A percentile compares a stretch with the other conserved stretches of the same genome.
Evolutionary conservation across 2,329 filamentous ascomycete genomes (phyloP).

Genomic region (Teratosphaeriaceae sp.): DNA sequence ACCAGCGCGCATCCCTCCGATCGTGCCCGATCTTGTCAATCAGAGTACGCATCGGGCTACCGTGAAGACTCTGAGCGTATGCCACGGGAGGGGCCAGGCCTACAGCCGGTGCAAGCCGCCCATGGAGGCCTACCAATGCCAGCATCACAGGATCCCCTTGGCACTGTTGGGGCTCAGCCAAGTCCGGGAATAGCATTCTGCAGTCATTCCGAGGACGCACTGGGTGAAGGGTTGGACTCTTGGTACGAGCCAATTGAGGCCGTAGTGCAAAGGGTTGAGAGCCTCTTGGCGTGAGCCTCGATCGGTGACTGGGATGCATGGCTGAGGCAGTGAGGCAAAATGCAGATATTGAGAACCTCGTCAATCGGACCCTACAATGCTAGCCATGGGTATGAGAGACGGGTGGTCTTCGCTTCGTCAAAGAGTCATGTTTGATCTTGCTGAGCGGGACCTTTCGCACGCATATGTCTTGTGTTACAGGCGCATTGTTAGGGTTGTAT

Average conservation of each 20-base stretch:
- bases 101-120: neutral
- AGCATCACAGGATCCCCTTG: neutral
- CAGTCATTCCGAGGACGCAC: neutral
- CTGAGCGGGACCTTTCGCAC: slow-evolving; percentile 56
- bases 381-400: neutral
- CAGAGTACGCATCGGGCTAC: neutral
- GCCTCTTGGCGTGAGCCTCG: neutral
- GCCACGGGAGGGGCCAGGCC: neutral
- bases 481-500: slow-evolving; percentile 58
- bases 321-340: neutral
- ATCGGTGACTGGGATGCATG: neutral
- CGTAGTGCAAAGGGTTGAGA: neutral
- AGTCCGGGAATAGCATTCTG: neutral
- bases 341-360: neutral
- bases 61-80: neutral
- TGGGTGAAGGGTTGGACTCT: neutral
- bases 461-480: slow-evolving; percentile 58
- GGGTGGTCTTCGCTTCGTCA: neutral
- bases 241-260: neutral
- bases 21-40: neutral
- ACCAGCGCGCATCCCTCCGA: neutral
- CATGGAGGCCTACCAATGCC: neutral
- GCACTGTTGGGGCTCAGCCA: neutral
- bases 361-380: neutral
- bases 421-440: slow-evolving; percentile 55